Conservation (phyloP, 305 asterid species). For the Fraxinus baroniana region DNA sequence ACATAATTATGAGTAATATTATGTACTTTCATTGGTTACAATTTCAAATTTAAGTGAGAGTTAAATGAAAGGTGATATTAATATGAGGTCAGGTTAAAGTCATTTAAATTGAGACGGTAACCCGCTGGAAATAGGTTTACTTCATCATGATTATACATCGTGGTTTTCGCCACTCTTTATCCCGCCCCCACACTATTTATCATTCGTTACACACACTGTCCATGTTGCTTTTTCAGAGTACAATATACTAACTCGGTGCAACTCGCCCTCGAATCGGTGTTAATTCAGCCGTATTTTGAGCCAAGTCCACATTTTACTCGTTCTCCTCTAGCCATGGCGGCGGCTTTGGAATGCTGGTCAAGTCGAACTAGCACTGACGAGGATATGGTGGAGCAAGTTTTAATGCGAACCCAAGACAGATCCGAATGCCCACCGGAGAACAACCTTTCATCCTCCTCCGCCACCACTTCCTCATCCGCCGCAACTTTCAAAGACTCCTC, state of each 20-base stretch:
- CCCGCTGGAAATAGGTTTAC: no score
- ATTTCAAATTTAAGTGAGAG: no score
- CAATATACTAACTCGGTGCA: background rate
- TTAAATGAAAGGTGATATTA: no score
- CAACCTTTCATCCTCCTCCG: constrained; percentile 34
- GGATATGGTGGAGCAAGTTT: constrained; percentile 84
- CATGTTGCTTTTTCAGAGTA: background rate
- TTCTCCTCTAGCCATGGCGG: constrained; percentile 58
- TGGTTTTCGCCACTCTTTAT: constrained; percentile 2
- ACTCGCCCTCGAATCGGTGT: background rate
- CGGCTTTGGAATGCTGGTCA: constrained; percentile 94
- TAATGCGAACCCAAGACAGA: constrained; percentile 78
- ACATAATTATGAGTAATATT: background rate
- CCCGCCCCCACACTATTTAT: constrained; percentile 1
- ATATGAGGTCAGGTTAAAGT: no score
- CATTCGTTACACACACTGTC: background rate
- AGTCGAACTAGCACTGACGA: constrained; percentile 84
- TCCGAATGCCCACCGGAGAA: constrained; percentile 63
- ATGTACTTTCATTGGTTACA: no score
- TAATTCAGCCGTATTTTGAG: constrained; percentile 21
- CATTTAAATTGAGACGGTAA: no score
- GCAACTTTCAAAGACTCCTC: constrained; percentile 60
- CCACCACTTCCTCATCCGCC: constrained; percentile 25
- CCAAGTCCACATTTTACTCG: constrained; percentile 10
- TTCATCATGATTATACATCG: background rate